Evolutionary conservation across 148 eudicot genomes (phyloP).

Genomic region (Cornus controversa): DNA sequence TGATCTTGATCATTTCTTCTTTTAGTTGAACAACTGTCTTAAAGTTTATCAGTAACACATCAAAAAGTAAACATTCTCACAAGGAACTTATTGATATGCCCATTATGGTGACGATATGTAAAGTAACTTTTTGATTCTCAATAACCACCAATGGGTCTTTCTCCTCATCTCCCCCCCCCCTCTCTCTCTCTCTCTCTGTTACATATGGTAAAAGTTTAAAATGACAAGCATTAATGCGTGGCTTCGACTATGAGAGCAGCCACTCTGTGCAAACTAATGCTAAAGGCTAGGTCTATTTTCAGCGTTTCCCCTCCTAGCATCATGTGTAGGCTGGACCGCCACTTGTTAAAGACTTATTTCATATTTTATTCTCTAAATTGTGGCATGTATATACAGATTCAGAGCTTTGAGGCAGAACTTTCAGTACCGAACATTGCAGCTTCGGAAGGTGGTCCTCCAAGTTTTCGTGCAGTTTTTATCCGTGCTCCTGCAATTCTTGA

Average conservation of each 20-base stretch:
- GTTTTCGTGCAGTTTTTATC: constrained; percentile 81
- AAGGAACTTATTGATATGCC: not conserved
- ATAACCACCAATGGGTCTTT: no score
- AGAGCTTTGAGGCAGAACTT: constrained; percentile 92
- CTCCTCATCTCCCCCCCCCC: no score
- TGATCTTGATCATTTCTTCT: not conserved
- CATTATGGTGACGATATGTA: not conserved
- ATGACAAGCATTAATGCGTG: no score
- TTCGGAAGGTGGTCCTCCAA: constrained; percentile 83
- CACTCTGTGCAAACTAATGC: no score
- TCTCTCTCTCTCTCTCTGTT: no score
- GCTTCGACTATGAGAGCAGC: no score
- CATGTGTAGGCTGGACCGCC: not conserved
- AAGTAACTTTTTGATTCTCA: not conserved
- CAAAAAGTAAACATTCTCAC: not conserved
- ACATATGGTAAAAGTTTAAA: no score
- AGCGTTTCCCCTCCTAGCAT: not conserved
- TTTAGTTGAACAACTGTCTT: not conserved
- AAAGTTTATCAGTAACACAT: not conserved
- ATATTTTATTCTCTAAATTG: not conserved
- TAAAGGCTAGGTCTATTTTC: not conserved
- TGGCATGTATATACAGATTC: constrained; percentile 43
- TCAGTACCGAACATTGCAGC: constrained; percentile 66
- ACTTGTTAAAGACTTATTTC: not conserved
- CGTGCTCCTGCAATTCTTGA: constrained; percentile 95